Percentiles rank a stretch among this genome's conserved stretches.
Conservation (phyloP, 2,329 filamentous ascomycete genomes). For the Aureobasidium lini region DNA sequence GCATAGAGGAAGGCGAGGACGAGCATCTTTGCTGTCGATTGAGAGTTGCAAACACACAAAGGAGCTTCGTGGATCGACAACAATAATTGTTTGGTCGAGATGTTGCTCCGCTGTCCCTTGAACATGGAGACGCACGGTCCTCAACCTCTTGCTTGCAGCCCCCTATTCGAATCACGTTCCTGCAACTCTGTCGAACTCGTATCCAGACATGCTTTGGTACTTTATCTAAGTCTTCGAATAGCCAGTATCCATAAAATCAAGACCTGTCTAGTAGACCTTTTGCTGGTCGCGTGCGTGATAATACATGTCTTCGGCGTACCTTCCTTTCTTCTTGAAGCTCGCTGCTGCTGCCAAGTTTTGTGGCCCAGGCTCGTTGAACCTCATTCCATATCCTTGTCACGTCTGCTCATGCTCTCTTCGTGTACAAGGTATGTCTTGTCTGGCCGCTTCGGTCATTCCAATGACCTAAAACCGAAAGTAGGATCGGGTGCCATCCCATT, state of each 20-base stretch:
- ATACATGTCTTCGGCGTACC: background rate
- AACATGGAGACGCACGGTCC: constrained; percentile 3
- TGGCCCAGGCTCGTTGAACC: constrained; percentile 1
- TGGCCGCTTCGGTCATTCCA: no score
- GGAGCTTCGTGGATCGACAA: background rate
- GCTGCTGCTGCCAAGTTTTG: background rate
- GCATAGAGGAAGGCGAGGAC: constrained; percentile 32
- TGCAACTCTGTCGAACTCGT: background rate
- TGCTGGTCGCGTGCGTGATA: background rate
- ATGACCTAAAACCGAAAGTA: no score
- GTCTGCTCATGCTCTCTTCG: background rate
- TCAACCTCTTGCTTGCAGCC: background rate
- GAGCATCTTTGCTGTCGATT: constrained; percentile 20
- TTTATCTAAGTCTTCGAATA: background rate
- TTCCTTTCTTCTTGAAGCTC: background rate
- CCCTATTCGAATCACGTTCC: background rate
- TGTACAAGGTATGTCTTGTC: background rate
- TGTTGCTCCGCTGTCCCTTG: constrained; percentile 10
- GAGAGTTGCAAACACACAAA: background rate
- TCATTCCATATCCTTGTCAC: background rate
- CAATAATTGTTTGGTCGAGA: constrained; percentile 5
- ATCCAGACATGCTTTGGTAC: no score
- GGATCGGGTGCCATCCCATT: no score
- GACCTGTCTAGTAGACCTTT: background rate
- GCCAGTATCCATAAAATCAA: no score